phyloP scores from a whole-genome alignment of 345 rosid genomes.

The Mercurialis annua region DNA sequence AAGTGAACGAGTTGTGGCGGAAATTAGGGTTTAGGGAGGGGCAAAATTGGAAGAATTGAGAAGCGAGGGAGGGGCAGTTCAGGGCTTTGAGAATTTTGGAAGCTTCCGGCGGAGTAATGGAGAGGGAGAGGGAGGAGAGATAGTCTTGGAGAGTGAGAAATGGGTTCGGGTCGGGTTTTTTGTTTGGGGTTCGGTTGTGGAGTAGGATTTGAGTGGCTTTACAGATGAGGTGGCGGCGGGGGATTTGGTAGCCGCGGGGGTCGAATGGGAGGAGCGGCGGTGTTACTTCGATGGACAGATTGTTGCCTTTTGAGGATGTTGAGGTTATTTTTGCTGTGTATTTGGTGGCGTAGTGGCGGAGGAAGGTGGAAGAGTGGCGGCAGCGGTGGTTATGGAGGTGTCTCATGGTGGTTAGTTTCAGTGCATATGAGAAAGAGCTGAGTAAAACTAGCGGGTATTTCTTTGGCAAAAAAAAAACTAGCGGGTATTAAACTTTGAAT shows the following conservation, averaged over 20 bases:
- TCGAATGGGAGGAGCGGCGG: slow-evolving; percentile 57
- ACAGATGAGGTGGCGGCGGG: slow-evolving; percentile 77
- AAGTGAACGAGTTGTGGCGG: slow-evolving; percentile 57
- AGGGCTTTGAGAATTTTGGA: slow-evolving; percentile 81
- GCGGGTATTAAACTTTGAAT: too few species aligned
- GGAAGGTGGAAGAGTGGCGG: background rate
- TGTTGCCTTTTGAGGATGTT: slow-evolving; percentile 67
- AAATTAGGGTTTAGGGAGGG: slow-evolving; percentile 52
- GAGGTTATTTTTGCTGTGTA: slow-evolving; percentile 78
- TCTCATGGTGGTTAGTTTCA: background rate
- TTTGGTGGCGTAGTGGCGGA: slow-evolving; percentile 62
- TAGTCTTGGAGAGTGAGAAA: slow-evolving; percentile 48
- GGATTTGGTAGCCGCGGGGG: slow-evolving; percentile 69
- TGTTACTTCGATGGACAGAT: slow-evolving; percentile 69
- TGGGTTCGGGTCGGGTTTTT: slow-evolving; percentile 24
- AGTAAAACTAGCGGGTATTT: too few species aligned
- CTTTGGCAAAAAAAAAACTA: too few species aligned
- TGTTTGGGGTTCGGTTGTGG: slow-evolving; percentile 20
- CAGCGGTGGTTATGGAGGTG: background rate
- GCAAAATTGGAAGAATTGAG: slow-evolving; percentile 54
- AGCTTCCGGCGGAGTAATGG: slow-evolving; percentile 70
- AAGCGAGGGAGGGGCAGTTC: slow-evolving; percentile 65
- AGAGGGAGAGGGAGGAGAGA: slow-evolving; percentile 54
- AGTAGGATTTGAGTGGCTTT: slow-evolving; percentile 57
- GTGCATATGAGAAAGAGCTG: too few species aligned